Percentiles rank a stretch among this genome's conserved stretches.
Conservation (phyloP, 768 basidiomycete species). For the Tulasnella sp. region DNA sequence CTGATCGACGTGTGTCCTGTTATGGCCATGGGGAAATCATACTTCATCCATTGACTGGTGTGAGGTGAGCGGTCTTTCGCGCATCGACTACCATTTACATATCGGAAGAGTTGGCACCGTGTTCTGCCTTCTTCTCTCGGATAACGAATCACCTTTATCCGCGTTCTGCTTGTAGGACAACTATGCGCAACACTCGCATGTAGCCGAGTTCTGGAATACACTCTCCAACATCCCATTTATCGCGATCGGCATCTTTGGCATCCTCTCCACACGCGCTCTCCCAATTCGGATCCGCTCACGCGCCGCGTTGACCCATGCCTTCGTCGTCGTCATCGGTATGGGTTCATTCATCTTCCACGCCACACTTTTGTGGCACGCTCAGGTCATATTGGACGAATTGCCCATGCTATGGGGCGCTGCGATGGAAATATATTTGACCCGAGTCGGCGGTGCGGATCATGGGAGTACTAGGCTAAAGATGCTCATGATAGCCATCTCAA, state of each 20-base stretch:
- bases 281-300: constrained; percentile 22
- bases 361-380: constrained; percentile 29
- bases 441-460: constrained; percentile 11
- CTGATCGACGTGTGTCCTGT: background rate
- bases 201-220: constrained; percentile 31
- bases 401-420: constrained; percentile 31
- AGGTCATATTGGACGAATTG: constrained; percentile 29
- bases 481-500: constrained; percentile 23
- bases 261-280: constrained; percentile 9
- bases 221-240: constrained; percentile 29
- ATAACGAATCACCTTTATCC: too few relatives aligned
- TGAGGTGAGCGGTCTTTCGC: constrained; percentile 7
- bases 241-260: constrained; percentile 27
- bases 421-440: constrained; percentile 23
- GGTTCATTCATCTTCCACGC: constrained; percentile 29
- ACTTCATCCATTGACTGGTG: constrained; percentile 20
- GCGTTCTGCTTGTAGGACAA: constrained; percentile 21
- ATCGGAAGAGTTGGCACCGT: background rate
- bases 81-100: background rate
- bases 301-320: constrained; percentile 13
- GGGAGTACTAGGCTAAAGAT: constrained; percentile 16
- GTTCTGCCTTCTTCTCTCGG: too few relatives aligned
- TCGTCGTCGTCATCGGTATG: constrained; percentile 24
- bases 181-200: constrained; percentile 26
- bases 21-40: constrained; percentile 18